These are phyloP conservation scores for Neurospora cerealis DNA, from an alignment of 495 filamentous ascomycete genomes.

Conservation along the genomic window DNA sequence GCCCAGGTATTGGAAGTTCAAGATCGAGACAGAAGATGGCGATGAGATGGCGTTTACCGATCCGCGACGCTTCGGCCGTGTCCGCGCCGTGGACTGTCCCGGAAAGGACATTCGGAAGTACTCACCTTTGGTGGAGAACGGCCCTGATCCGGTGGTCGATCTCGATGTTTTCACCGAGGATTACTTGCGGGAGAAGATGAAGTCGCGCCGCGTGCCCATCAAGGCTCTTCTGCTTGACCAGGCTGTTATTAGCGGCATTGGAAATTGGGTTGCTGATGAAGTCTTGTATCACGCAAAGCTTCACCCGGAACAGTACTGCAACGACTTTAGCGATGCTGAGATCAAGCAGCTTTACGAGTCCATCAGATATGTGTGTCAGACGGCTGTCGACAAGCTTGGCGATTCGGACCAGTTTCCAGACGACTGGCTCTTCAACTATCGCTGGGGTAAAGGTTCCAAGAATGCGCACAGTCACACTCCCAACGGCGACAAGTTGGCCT, in stretches of 20 bases:
- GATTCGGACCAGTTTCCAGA: slow-evolving; percentile 79
- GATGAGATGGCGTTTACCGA: slow-evolving; percentile 81
- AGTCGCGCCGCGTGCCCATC: slow-evolving; percentile 66
- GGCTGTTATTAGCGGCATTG: slow-evolving; percentile 81
- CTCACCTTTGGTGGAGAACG: slow-evolving; percentile 77
- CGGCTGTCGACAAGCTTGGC: slow-evolving; percentile 66
- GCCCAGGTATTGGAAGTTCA: slow-evolving; percentile 82
- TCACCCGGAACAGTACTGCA: slow-evolving; percentile 86
- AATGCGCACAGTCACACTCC: slow-evolving; percentile 55
- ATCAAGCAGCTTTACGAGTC: slow-evolving; percentile 61
- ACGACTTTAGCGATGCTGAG: slow-evolving; percentile 66
- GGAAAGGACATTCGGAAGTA: slow-evolving; percentile 64
- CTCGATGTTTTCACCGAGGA: slow-evolving; percentile 59
- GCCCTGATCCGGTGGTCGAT: slow-evolving; percentile 87
- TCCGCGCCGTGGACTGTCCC: slow-evolving; percentile 74
- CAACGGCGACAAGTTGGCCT: slow-evolving; percentile 73
- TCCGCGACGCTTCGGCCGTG: slow-evolving; percentile 59
- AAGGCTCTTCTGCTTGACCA: slow-evolving; percentile 86
- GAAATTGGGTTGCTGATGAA: slow-evolving; percentile 96
- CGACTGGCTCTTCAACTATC: slow-evolving; percentile 84
- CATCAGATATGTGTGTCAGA: slow-evolving; percentile 67
- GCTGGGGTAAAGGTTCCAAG: slow-evolving; percentile 87
- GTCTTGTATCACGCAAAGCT: slow-evolving; percentile 78
- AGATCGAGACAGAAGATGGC: slow-evolving; percentile 51
- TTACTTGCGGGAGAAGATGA: slow-evolving; percentile 61